Conservation (phyloP, 108 stramenopile genomes). For the Skeletonema grethae region DNA sequence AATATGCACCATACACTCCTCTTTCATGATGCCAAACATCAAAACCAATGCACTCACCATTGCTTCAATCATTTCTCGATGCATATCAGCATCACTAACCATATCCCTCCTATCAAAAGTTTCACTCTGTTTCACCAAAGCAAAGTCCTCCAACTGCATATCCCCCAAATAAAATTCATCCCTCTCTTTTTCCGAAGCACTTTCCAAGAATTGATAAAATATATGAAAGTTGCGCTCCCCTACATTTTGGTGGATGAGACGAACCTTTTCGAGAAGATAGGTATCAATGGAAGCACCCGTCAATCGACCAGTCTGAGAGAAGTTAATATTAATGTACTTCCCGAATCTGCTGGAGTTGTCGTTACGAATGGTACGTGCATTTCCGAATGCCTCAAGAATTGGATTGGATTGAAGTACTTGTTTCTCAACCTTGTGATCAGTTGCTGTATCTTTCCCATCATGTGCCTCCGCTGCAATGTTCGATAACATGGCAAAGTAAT, state of each 20-base stretch:
- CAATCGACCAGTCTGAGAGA: constrained; percentile 59
- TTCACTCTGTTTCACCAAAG: constrained; percentile 67
- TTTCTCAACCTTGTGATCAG: constrained; percentile 35
- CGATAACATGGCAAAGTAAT: constrained; percentile 58
- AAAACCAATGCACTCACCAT: constrained; percentile 44
- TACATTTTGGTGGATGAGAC: constrained; percentile 65
- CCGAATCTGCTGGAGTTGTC: constrained; percentile 89
- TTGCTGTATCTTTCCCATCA: constrained; percentile 1
- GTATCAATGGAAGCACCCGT: constrained; percentile 78
- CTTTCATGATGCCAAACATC: not conserved
- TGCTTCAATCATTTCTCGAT: constrained; percentile 60
- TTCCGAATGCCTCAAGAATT: constrained; percentile 91
- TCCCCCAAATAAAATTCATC: constrained; percentile 32
- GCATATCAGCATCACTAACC: constrained; percentile 71
- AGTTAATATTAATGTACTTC: constrained; percentile 87
- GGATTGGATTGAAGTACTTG: constrained; percentile 88
- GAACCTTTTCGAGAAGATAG: constrained; percentile 84
- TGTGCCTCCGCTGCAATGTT: constrained; percentile 9
- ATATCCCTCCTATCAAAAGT: constrained; percentile 83
- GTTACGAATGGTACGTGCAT: constrained; percentile 88
- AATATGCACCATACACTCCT: not conserved
- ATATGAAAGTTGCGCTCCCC: constrained; percentile 94
- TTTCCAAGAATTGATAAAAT: constrained; percentile 83
- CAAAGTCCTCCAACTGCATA: constrained; percentile 64
- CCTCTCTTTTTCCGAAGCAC: constrained; percentile 42